Conservation (phyloP, 2,329 filamentous ascomycete genomes). For the Decorospora gaudefroyi region DNA sequence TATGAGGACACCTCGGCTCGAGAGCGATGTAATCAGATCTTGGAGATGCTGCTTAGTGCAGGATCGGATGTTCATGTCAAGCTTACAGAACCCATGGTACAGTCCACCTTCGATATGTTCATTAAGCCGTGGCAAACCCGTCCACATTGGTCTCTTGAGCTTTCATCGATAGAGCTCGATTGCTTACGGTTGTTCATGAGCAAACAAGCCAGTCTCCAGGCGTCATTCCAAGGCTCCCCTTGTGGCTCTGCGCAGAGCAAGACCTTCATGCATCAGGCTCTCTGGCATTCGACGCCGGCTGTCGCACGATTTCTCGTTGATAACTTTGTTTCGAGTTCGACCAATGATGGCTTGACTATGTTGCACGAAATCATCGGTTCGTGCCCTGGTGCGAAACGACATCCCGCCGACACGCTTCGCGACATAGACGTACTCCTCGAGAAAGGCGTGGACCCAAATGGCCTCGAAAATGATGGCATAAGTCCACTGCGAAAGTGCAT, state of each 20-base stretch:
- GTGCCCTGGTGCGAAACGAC: slow-evolving; percentile 39
- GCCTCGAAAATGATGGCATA: slow-evolving; percentile 16
- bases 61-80: slow-evolving; percentile 34
- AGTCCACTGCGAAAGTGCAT: slow-evolving; percentile 37
- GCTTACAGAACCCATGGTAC: slow-evolving; percentile 16
- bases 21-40: slow-evolving; percentile 29
- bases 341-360: slow-evolving; percentile 24
- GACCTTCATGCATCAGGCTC: slow-evolving; percentile 39
- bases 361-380: slow-evolving; percentile 39
- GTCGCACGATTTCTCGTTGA: slow-evolving; percentile 34
- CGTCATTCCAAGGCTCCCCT: slow-evolving; percentile 27
- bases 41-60: slow-evolving; percentile 38
- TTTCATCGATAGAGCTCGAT: slow-evolving; percentile 30
- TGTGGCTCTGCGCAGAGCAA: slow-evolving; percentile 25
- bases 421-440: slow-evolving; percentile 38
- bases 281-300: slow-evolving; percentile 42
- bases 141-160: slow-evolving; percentile 29
- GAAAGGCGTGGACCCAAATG: slow-evolving; percentile 37
- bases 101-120: slow-evolving; percentile 34
- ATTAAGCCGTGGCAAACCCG: slow-evolving; percentile 36
- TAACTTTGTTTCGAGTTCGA: slow-evolving; percentile 13
- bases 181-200: slow-evolving; percentile 36
- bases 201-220: slow-evolving; percentile 32
- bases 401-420: slow-evolving; percentile 37
- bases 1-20: slow-evolving; percentile 21